phyloP scores from a whole-genome alignment of 805 yeast genomes.

The Dipodascopsis uninucleata region DNA sequence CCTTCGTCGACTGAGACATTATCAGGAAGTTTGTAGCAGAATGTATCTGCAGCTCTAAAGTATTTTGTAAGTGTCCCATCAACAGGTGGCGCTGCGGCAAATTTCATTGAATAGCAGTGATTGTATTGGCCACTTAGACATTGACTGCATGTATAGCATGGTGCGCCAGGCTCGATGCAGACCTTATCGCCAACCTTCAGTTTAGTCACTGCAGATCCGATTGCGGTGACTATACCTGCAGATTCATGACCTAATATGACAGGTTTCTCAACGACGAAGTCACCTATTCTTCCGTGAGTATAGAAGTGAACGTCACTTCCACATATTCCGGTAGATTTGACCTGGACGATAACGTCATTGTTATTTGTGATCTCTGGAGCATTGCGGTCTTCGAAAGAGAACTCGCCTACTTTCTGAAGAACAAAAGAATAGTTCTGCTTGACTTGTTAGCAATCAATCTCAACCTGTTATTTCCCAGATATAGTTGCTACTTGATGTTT shows the following conservation, averaged over 20 bases:
- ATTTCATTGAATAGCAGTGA: constrained; percentile 48
- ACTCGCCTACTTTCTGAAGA: constrained; percentile 45
- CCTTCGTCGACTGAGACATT: constrained; percentile 44
- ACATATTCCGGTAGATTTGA: constrained; percentile 52
- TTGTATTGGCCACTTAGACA: constrained; percentile 52
- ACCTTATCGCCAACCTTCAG: constrained; percentile 55
- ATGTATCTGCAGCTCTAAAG: constrained; percentile 42
- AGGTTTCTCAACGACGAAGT: constrained; percentile 46
- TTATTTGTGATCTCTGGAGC: constrained; percentile 34
- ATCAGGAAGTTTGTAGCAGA: constrained; percentile 43
- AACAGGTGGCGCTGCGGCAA: constrained; percentile 54
- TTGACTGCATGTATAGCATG: constrained; percentile 50
- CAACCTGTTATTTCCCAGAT: constrained; percentile 1
- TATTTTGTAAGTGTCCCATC: constrained; percentile 56
- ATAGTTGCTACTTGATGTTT: no score
- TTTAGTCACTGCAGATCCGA: constrained; percentile 46
- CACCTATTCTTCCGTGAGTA: constrained; percentile 49
- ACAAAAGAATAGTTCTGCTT: constrained; percentile 43
- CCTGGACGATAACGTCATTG: constrained; percentile 18
- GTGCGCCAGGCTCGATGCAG: constrained; percentile 59
- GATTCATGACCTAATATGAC: constrained; percentile 55
- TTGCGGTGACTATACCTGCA: constrained; percentile 44
- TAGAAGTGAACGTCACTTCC: constrained; percentile 61
- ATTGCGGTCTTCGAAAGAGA: constrained; percentile 40
- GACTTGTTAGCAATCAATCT: not conserved